Conservation (phyloP, 2,329 filamentous ascomycete genomes). For the Eutypella sp. region DNA sequence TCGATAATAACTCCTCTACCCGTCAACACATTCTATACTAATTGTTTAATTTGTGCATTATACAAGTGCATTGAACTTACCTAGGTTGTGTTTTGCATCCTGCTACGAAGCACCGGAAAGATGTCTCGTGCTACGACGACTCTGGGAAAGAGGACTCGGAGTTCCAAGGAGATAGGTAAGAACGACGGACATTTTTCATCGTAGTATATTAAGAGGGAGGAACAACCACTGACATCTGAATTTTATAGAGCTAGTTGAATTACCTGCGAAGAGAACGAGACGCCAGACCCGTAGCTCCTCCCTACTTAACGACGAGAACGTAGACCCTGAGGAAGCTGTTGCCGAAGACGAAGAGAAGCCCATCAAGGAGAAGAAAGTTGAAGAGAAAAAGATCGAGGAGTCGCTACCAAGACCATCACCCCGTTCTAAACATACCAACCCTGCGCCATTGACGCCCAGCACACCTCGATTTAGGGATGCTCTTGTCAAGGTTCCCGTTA, state of each 20-base stretch:
- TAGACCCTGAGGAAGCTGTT: slow-evolving; percentile 47
- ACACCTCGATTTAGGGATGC: slow-evolving; percentile 79
- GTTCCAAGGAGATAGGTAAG: slow-evolving; percentile 31
- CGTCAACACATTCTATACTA: background rate
- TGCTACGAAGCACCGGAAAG: slow-evolving; percentile 4
- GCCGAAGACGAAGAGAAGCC: too few species aligned
- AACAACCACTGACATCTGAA: slow-evolving; percentile 14
- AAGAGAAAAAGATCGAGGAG: slow-evolving; percentile 33
- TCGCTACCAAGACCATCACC: slow-evolving; percentile 13
- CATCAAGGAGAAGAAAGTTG: too few species aligned
- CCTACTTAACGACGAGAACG: slow-evolving; percentile 61
- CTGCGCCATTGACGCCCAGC: slow-evolving; percentile 60
- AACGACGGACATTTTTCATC: slow-evolving; percentile 10
- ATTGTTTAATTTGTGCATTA: slow-evolving; percentile 2
- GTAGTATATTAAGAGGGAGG: background rate
- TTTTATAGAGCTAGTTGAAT: slow-evolving; percentile 24
- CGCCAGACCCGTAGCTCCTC: slow-evolving; percentile 35
- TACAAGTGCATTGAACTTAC: background rate
- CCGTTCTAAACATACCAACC: too few species aligned
- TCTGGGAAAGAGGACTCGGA: slow-evolving; percentile 44
- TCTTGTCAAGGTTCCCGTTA: slow-evolving; percentile 65
- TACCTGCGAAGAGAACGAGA: slow-evolving; percentile 43
- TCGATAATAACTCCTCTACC: too few species aligned
- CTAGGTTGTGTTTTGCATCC: background rate
- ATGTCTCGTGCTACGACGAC: slow-evolving; percentile 30